Base-by-base conservation (phyloP, 306 rosid genomes). In the Castanea mollissima region DNA sequence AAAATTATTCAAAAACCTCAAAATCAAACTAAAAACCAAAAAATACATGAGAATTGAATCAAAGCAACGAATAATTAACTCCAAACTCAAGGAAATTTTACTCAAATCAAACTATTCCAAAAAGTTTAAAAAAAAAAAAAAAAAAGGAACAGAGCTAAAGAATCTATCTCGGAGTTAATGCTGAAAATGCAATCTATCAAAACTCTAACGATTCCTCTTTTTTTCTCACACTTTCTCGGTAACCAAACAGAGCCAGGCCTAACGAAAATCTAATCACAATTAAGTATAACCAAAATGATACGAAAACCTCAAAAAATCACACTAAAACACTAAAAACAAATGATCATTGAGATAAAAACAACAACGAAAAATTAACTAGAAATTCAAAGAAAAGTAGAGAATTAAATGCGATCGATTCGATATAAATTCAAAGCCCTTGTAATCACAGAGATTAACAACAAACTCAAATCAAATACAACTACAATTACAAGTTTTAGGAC, bases 261-360 rank as follows among this genome's bases (percentile, higher is more conserved):
- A 41, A 2, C 46, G 46, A 41, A 41, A 41, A 41, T 41, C 46
- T 41, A 41, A 41, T 41, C 46, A 41, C 46, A 8, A 41, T 0
- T 41, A 41, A 41, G 3, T 41, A 41, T 8, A 41, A 41, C 11
- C 46, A 41, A 41, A 41, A 41, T 41, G 11, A 41, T 41, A 8
- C 46, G 46, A 41, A 41, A 41, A 8, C 46, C 46, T 41, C 46
- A 41, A 41, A 38, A 7, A 41, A 41, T 41, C 46, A 41, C 46
- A 49, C 49, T 23, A 51, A 8, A 70, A 76, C 81, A 84, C 84
- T 56, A 69, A 72, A 69, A 73, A 74, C 41, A 13, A 4, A 21
- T 27, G 31, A 58, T 41, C 46, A 27, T 58, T 9, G 79, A 52
- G n/a, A 15, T 55, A 9, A 16, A 19, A 80, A 9, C 21, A 75